Evolutionary conservation across 2,329 filamentous ascomycete species (phyloP).

Genomic region (Hypocreales sp.): DNA sequence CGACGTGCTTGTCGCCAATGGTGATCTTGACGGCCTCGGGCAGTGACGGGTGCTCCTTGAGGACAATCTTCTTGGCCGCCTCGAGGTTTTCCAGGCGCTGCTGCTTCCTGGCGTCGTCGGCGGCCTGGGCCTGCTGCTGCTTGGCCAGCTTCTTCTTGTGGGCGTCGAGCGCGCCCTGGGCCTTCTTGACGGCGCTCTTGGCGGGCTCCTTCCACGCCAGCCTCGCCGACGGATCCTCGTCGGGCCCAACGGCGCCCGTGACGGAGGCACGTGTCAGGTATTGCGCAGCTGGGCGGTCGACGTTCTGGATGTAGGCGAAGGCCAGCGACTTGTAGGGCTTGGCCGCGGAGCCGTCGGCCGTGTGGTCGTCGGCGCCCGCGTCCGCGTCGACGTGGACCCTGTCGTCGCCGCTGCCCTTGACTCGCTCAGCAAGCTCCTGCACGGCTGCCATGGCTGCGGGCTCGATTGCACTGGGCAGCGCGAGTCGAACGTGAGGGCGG

Average conservation of each 20-base stretch:
- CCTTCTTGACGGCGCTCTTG: constrained; percentile 79
- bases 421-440: constrained; percentile 33
- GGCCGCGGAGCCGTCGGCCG: constrained; percentile 51
- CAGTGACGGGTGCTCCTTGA: constrained; percentile 54
- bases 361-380: constrained; percentile 53
- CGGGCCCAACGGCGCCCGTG: constrained; percentile 41
- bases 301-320: constrained; percentile 60
- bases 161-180: constrained; percentile 54
- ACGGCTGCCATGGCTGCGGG: constrained; percentile 27
- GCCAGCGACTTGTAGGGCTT: constrained; percentile 71
- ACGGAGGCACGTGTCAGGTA: constrained; percentile 57
- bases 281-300: constrained; percentile 37
- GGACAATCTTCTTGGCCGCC: constrained; percentile 60
- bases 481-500: no score
- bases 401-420: constrained; percentile 2
- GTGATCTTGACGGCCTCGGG: constrained; percentile 62
- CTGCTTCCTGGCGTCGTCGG: constrained; percentile 57
- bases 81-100: constrained; percentile 51
- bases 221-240: constrained; percentile 47
- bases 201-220: constrained; percentile 67
- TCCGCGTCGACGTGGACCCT: constrained; percentile 66
- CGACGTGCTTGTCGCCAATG: constrained; percentile 34
- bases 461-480: neutral
- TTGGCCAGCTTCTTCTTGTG: constrained; percentile 57
- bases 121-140: constrained; percentile 43